Evolutionary conservation across 2,329 filamentous ascomycete genomes (phyloP), one percentile per base, ranked within the genome.

Genomic region (Parafenestella ontariensis): DNA sequence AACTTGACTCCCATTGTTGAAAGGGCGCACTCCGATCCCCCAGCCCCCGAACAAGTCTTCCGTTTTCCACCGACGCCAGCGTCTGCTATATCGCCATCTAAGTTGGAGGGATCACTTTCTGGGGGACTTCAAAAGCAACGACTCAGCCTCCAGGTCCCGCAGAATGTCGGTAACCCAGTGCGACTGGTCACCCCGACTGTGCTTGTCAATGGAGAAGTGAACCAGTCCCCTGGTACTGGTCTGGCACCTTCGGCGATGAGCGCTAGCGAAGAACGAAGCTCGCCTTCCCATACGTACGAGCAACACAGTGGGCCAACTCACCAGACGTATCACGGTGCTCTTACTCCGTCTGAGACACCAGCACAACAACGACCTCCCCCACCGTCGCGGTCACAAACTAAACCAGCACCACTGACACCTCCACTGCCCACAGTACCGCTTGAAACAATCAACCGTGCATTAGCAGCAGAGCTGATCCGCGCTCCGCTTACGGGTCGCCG

Each of bases 101-200:
- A 33, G 54, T 62, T 52, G 62, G 71, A 72, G 5, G 55, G 57
- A 3, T 53, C 66, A 5, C 45, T 70, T 8, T 59, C 65, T 36
- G 66, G 62, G 17, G 48, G 56, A 11, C 58, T 66, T 1, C 68
- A 70, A 29, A 76, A 81, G 45, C 81, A 83, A 18, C 81, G 84
- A 18, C 74, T 88, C 6, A 85, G 84, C 18, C 76, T 89, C 0
- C 86, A 89, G 63, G 87, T 89, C 0, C 87, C 87, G 7, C 81
- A 86, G 60, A 82, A 87, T 54, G 77, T 82, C 17, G 81, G 85
- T 1, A 86, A 86, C 0, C 80, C 83, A 2, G 85, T 89, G 0
- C 80, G 86, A 52, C 77, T 89, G 13, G 86, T 87, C 21, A 89
- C 87, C 1, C 83, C 83, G 0, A 79, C 81, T 9, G 73, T 84